Conservation (phyloP, 176 grass and related monocot genomes). For the Alloteropsis semialata region DNA sequence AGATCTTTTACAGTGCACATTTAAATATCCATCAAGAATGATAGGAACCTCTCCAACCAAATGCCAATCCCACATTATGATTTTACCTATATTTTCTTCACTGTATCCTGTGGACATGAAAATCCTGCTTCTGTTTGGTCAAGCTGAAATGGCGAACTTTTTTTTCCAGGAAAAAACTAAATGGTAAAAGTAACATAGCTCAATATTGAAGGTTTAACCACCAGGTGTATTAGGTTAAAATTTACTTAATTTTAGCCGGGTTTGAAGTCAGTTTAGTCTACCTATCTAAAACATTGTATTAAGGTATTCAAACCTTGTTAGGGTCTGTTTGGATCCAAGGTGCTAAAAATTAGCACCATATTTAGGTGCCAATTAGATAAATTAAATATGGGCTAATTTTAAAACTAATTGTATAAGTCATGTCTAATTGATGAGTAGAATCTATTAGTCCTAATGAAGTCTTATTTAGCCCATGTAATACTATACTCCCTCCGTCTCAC, state of each 20-base stretch:
- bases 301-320: not conserved
- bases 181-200: not conserved
- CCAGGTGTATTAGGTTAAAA: not conserved
- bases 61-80: not conserved
- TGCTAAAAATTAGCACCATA: no score
- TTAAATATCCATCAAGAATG: not conserved
- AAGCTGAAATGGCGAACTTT: not conserved
- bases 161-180: not conserved
- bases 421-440: no score
- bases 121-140: not conserved
- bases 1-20: not conserved
- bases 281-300: not conserved
- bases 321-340: no score
- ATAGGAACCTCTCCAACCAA: not conserved
- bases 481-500: no score
- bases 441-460: no score
- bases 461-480: no score
- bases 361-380: no score
- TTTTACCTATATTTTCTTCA: not conserved
- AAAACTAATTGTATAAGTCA: no score
- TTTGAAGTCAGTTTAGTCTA: not conserved
- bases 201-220: not conserved
- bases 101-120: not conserved
- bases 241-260: not conserved
- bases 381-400: no score